Conservation (phyloP, 148 eudicot species). For the Hydrangea macrophylla region DNA sequence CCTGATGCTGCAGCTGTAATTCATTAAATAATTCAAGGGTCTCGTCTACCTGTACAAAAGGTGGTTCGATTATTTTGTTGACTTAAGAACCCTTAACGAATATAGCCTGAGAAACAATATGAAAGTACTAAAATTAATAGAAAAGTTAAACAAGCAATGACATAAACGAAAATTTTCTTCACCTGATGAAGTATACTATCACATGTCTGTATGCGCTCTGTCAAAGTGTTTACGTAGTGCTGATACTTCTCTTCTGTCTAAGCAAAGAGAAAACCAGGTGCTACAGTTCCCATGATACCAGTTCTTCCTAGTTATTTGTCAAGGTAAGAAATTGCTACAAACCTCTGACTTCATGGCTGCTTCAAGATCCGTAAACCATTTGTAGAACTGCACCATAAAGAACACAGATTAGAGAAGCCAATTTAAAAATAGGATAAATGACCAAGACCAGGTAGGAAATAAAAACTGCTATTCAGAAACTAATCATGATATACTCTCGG, state of each 20-base stretch:
- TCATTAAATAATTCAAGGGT: conserved; percentile 92
- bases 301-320: conserved; percentile 11
- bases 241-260: conserved; percentile 99
- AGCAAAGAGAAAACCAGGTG: conserved; percentile 27
- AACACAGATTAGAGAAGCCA: conserved; percentile 14
- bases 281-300: conserved; percentile 2
- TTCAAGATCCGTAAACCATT: conserved; percentile 96
- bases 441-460: not conserved
- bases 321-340: conserved; percentile 22
- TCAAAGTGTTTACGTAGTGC: conserved; percentile 80
- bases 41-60: conserved; percentile 75
- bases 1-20: conserved; percentile 89
- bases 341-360: conserved; percentile 99
- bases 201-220: conserved; percentile 85
- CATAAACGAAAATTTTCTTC: not conserved
- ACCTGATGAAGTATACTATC: conserved; percentile 88
- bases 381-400: conserved; percentile 68
- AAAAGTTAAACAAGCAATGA: not conserved
- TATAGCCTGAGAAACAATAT: not conserved
- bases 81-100: not conserved
- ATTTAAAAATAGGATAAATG: not conserved
- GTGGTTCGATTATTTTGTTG: conserved; percentile 3
- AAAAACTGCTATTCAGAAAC: not conserved
- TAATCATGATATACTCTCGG: not conserved
- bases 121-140: not conserved